A percentile compares a stretch with the other conserved stretches of the same genome.
These are phyloP conservation scores for Oidium heveae DNA, from an alignment of 2,329 filamentous ascomycete species.

Conservation along the genomic window DNA sequence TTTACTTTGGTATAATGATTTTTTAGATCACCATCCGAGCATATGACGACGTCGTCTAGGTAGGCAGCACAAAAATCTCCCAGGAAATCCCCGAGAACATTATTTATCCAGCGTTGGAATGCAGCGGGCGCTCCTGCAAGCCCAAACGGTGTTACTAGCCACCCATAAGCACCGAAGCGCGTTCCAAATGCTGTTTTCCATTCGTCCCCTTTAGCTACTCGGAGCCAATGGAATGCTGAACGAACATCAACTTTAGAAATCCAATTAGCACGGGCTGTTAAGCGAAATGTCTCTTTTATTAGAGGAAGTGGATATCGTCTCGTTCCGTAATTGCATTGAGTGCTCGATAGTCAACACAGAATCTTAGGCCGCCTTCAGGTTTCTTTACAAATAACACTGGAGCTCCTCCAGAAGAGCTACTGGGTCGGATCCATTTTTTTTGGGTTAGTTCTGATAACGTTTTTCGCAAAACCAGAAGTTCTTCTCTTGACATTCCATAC, in stretches of 20 bases:
- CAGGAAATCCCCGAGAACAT: not conserved
- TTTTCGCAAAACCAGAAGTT: not conserved
- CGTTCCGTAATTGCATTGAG: conserved; percentile 1
- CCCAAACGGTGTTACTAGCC: not conserved
- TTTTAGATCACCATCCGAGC: not conserved
- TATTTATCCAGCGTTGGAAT: not conserved
- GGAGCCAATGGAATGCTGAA: not conserved
- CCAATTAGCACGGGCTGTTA: not conserved
- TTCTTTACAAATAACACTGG: not conserved
- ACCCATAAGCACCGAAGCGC: not conserved
- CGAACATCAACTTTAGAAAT: not conserved
- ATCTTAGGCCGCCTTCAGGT: not conserved
- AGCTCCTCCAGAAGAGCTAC: not conserved
- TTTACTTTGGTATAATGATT: not conserved
- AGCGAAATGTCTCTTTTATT: not conserved
- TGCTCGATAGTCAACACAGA: conserved; percentile 1
- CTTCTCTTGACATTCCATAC: not conserved
- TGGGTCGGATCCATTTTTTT: not conserved
- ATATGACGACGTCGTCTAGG: not conserved
- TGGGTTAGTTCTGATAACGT: not conserved
- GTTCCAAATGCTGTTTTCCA: not conserved
- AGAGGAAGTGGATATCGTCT: not conserved
- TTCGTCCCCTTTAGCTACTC: not conserved
- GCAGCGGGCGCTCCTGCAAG: not conserved
- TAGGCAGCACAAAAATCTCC: not conserved